Percentiles rank a stretch among this genome's conserved stretches.
These are phyloP conservation scores for Exophiala aquamarina DNA, from an alignment of 2,329 filamentous ascomycete genomes.

Conservation along the genomic window DNA sequence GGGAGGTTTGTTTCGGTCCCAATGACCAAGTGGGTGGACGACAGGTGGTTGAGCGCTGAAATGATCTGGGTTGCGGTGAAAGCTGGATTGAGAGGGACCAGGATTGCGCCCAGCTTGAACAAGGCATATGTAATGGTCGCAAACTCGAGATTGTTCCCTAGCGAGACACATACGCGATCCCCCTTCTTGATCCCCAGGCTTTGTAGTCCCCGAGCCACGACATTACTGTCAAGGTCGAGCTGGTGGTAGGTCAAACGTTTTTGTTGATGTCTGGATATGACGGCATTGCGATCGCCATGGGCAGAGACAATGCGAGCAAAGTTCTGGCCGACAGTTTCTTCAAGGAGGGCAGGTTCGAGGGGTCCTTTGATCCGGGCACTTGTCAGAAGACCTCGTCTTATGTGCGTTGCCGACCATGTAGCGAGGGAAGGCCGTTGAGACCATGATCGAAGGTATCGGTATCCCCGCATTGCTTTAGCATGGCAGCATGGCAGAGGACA, in stretches of 20 bases:
- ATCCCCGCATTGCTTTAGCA: constrained; percentile 18
- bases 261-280: constrained; percentile 63
- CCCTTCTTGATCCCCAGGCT: constrained; percentile 28
- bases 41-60: constrained; percentile 74
- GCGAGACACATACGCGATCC: constrained; percentile 78
- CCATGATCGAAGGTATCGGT: constrained; percentile 13
- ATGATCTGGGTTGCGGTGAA: constrained; percentile 80
- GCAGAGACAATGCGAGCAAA: constrained; percentile 44
- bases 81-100: constrained; percentile 89
- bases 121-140: constrained; percentile 77
- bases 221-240: constrained; percentile 58
- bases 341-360: constrained; percentile 42
- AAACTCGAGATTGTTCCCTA: constrained; percentile 84
- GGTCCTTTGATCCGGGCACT: constrained; percentile 23
- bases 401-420: neutral
- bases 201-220: constrained; percentile 27
- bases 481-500: constrained; percentile 1
- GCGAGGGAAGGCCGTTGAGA: constrained; percentile 1
- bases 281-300: constrained; percentile 53
- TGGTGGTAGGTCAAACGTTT: constrained; percentile 68
- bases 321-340: constrained; percentile 48
- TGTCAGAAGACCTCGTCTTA: constrained; percentile 20
- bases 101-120: constrained; percentile 89
- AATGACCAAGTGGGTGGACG: constrained; percentile 72
- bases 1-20: constrained; percentile 85